phyloP scores from a whole-genome alignment of 441 rosid genomes.

The Arabidopsis lyrata region DNA sequence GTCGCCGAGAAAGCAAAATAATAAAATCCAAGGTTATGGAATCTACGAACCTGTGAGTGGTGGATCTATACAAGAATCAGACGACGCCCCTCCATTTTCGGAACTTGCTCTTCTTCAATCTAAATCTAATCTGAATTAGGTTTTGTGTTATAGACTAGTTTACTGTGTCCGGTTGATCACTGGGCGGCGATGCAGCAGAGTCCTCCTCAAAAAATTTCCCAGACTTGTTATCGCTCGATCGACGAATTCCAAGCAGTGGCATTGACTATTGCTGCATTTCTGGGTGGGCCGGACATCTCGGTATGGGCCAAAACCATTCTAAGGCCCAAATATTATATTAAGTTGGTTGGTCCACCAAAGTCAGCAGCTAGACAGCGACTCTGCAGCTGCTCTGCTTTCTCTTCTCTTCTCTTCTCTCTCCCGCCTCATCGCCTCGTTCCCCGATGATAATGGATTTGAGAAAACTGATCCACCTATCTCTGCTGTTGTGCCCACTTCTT shows the following conservation, averaged over 20 bases:
- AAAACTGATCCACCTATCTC: constrained; percentile 24
- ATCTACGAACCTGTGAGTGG: constrained; percentile 37
- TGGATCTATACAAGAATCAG: constrained; percentile 38
- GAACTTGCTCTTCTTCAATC: constrained; percentile 23
- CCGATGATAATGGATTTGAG: constrained; percentile 54
- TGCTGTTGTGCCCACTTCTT: constrained; percentile 33
- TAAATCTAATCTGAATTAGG: neutral
- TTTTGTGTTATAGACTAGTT: neutral
- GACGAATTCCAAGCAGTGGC: constrained; percentile 22
- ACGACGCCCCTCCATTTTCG: constrained; percentile 30
- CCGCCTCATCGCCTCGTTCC: constrained; percentile 30
- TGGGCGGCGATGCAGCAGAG: constrained; percentile 42
- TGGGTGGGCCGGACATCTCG: constrained; percentile 5
- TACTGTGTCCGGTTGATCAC: constrained; percentile 1
- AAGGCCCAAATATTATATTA: constrained; percentile 17
- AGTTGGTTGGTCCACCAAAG: constrained; percentile 22
- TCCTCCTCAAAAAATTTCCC: constrained; percentile 20
- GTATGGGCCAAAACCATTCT: neutral
- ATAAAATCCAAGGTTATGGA: neutral
- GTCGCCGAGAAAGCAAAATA: neutral
- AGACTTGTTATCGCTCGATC: constrained; percentile 31
- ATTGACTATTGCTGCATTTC: constrained; percentile 35
- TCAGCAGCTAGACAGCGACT: constrained; percentile 26
- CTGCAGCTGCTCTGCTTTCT: constrained; percentile 37
- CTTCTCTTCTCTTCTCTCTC: constrained; percentile 7